Conservation (phyloP, 495 filamentous ascomycete species). For the Jackrogersella multiformis region DNA sequence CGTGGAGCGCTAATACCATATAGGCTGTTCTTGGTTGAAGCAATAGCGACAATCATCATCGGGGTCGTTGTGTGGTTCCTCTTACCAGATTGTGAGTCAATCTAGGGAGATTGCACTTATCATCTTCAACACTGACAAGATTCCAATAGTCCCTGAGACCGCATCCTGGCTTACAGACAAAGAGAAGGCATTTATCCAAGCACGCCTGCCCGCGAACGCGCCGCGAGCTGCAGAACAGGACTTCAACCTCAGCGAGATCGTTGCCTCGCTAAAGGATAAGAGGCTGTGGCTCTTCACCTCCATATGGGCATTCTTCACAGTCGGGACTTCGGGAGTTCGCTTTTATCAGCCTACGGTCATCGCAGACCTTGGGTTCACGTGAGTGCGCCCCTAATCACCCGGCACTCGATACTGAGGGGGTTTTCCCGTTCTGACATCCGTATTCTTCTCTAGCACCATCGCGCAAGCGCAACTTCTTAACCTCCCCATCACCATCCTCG, state of each 20-base stretch:
- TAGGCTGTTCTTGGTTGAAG: conserved; percentile 53
- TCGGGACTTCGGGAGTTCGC: conserved; percentile 54
- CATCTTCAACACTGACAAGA: conserved; percentile 2
- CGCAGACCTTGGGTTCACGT: conserved; percentile 55
- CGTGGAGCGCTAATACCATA: background rate
- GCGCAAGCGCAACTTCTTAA: conserved; percentile 53
- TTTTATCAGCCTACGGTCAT: conserved; percentile 59
- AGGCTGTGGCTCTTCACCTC: conserved; percentile 49
- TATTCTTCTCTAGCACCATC: conserved; percentile 43
- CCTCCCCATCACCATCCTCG: conserved; percentile 50
- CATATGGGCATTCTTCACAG: conserved; percentile 55
- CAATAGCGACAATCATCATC: conserved; percentile 49
- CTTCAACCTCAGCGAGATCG: conserved; percentile 50
- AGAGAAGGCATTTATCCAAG: conserved; percentile 56
- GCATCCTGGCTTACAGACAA: conserved; percentile 53
- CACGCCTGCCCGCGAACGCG: conserved; percentile 51
- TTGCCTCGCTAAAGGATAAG: conserved; percentile 48
- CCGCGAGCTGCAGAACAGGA: conserved; percentile 51
- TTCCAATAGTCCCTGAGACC: conserved; percentile 49
- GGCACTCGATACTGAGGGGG: background rate
- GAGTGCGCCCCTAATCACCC: conserved; percentile 11
- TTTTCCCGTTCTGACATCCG: background rate
- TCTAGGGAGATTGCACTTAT: background rate
- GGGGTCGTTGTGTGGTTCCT: conserved; percentile 50
- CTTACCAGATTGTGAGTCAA: conserved; percentile 52